Evolutionary conservation across 225 moss, liverwort and hornwort genomes (phyloP), one percentile per base, ranked within the genome.

Genomic region (Sphagnum tenellum): DNA sequence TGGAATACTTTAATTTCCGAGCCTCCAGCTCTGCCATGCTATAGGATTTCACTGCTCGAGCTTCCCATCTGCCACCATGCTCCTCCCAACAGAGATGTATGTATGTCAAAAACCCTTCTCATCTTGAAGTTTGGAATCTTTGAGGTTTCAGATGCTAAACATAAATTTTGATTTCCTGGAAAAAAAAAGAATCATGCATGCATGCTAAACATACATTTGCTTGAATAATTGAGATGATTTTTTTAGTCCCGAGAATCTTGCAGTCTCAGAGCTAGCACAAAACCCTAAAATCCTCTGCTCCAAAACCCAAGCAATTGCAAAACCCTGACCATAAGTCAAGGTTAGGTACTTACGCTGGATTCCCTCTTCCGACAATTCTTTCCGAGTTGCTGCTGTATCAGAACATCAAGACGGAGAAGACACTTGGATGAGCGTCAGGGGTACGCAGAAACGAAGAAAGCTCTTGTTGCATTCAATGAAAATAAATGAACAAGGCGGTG

Each of bases 1-100:
- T 80, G 1, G 86, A 80, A 65, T 87, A 87, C 78, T 87, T 87
- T 71, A 87, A 60, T 65, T 87, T 87, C 57, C 86, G 86, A 14
- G 86, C 86, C 68, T 87, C 86, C 53, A 87, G 63, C 74, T 87
- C 86, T 45, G 86, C 64, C 86, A 87, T 87, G 64, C 86, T 87
- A 67, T 75, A 87, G 47, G 86, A 82, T 70, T 87, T 87, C 69
- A 87, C 82, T 64, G 86, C 86, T 53, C 86, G 75, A 58, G 86
- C 80, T 9, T 82, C 82, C 86, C 86, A 87, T 57, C 83, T 87
- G 73, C 3, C 11, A 74, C 55, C 51, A 6, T 4, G 61, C 11
- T 62, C 11, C 45, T 11, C 14, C 11, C 56, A 7, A 11, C 9
- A 58, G 5, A 7, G 7, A 58, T 44, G 44, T 53, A 53, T 10